Evolutionary conservation across 169 alveolate genomes (phyloP).

Genomic region (Plasmodium reichenowi): DNA sequence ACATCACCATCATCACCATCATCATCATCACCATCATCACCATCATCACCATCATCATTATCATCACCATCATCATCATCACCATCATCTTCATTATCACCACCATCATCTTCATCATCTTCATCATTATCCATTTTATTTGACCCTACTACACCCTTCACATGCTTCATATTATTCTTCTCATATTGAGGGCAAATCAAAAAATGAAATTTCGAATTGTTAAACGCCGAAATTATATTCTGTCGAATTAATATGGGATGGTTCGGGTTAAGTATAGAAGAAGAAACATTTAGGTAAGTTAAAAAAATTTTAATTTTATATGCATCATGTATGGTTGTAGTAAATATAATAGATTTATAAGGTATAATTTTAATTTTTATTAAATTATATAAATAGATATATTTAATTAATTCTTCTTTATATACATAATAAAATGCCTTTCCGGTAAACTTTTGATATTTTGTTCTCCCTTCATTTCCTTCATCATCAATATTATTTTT

Average conservation of each 20-base stretch:
- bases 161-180: conserved; percentile 5
- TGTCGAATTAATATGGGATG: conserved; percentile 54
- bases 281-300: conserved; percentile 44
- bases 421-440: conserved; percentile 44
- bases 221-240: conserved; percentile 32
- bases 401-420: conserved; percentile 54
- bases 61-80: not conserved
- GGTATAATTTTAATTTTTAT: conserved; percentile 30
- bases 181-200: conserved; percentile 71
- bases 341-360: conserved; percentile 49
- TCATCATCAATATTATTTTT: not conserved
- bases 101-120: not conserved
- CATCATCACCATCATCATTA: not conserved
- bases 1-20: not conserved
- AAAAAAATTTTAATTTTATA: conserved; percentile 55
- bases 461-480: not conserved
- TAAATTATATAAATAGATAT: conserved; percentile 28
- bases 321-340: conserved; percentile 29
- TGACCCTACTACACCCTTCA: not conserved
- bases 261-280: conserved; percentile 49
- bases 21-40: not conserved
- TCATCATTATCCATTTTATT: not conserved
- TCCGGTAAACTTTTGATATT: conserved; percentile 19
- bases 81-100: not conserved
- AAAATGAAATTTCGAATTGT: conserved; percentile 32